Evolutionary conservation across 2,329 filamentous ascomycete genomes (phyloP).

Genomic region (Clathrospora elynae): DNA sequence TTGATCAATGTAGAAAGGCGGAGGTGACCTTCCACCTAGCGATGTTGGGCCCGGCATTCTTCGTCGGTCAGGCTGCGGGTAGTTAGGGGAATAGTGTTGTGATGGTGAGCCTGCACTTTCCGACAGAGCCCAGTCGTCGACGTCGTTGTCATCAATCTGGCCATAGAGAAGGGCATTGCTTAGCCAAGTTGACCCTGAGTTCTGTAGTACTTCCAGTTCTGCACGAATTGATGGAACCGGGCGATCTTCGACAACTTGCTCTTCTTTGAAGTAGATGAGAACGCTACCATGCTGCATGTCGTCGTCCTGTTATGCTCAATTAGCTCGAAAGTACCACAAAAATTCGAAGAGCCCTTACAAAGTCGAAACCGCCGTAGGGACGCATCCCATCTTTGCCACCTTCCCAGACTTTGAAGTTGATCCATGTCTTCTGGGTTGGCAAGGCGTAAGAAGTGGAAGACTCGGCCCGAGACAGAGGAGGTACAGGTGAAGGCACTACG

Average conservation of each 20-base stretch:
- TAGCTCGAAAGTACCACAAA: constrained; percentile 6
- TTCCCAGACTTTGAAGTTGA: constrained; percentile 47
- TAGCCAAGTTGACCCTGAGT: constrained; percentile 46
- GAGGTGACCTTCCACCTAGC: constrained; percentile 32
- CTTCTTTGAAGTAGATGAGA: constrained; percentile 48
- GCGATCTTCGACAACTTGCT: constrained; percentile 44
- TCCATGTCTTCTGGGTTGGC: constrained; percentile 39
- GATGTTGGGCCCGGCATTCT: constrained; percentile 36
- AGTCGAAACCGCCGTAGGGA: constrained; percentile 47
- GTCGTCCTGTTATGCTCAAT: constrained; percentile 36
- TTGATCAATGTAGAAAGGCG: constrained; percentile 41
- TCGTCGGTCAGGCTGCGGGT: constrained; percentile 21
- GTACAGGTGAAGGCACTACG: constrained; percentile 18
- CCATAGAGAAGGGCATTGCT: constrained; percentile 45
- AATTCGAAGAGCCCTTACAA: constrained; percentile 44
- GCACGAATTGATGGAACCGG: constrained; percentile 45
- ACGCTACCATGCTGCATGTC: constrained; percentile 49
- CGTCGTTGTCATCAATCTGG: constrained; percentile 42
- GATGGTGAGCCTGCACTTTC: constrained; percentile 28
- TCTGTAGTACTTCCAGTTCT: constrained; percentile 43
- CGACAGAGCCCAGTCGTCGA: constrained; percentile 38
- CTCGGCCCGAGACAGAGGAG: constrained; percentile 31
- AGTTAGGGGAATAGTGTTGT: constrained; percentile 24
- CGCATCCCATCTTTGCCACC: constrained; percentile 37
- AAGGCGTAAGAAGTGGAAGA: constrained; percentile 28